Evolutionary conservation across 2,329 filamentous ascomycete genomes (phyloP).

Genomic region (Keithomyces neogunnii): DNA sequence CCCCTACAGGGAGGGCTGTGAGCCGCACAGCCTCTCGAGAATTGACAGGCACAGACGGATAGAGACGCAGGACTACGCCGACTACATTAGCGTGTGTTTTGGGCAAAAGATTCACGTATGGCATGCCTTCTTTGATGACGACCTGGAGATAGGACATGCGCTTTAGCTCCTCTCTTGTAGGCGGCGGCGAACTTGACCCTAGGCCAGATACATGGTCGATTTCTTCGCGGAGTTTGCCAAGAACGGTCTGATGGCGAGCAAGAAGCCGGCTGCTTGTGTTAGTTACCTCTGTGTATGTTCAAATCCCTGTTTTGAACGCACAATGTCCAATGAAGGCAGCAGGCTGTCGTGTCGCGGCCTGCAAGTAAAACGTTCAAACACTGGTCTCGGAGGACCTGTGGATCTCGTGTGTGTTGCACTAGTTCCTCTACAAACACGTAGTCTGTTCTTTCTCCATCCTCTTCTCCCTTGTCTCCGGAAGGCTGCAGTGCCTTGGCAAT

Average conservation of each 20-base stretch:
- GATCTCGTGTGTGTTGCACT: conserved; percentile 8
- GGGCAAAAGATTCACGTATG: not conserved
- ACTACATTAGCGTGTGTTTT: not conserved
- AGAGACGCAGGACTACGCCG: conserved; percentile 20
- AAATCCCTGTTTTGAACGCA: not conserved
- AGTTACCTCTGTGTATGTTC: not conserved
- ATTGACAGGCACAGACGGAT: conserved; percentile 26
- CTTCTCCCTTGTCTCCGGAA: too few species aligned
- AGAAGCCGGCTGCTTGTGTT: conserved; percentile 6
- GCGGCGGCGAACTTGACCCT: conserved; percentile 2
- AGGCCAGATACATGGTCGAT: conserved; percentile 1
- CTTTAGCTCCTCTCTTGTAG: conserved; percentile 10
- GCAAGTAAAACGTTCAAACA: conserved; percentile 12
- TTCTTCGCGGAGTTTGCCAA: conserved; percentile 10
- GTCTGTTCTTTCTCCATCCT: too few species aligned
- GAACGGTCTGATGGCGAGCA: conserved; percentile 7
- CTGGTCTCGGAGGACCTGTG: conserved; percentile 9
- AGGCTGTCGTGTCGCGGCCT: conserved; percentile 16
- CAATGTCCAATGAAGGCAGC: conserved; percentile 13
- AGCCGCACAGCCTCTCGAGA: conserved; percentile 18
- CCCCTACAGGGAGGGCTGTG: conserved; percentile 26
- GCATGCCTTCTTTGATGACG: conserved; percentile 13
- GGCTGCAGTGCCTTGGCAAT: conserved; percentile 1
- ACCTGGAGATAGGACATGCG: conserved; percentile 16
- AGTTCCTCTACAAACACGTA: conserved; percentile 12